Percentiles rank a stretch among this genome's conserved stretches.
Conservation (phyloP, 768 basidiomycete species). For the Suillus lakei region DNA sequence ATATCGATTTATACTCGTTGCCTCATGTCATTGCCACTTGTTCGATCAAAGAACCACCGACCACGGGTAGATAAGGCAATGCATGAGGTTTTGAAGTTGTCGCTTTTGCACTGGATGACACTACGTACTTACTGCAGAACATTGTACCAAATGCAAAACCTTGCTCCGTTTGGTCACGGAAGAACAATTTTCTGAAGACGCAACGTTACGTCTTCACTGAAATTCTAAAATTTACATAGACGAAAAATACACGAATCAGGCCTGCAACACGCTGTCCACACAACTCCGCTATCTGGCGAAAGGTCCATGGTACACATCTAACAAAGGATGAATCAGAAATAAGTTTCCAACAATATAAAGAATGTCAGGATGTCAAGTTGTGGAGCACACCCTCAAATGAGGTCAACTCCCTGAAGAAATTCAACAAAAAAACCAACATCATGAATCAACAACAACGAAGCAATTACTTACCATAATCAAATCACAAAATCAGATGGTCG, state of each 20-base stretch:
- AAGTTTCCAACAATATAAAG: neutral
- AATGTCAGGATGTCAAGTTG: constrained; percentile 58
- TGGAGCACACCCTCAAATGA: constrained; percentile 71
- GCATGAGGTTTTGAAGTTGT: too few relatives aligned
- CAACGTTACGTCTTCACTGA: neutral
- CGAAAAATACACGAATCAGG: neutral
- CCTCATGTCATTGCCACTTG: constrained; percentile 4
- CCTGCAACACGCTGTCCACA: neutral
- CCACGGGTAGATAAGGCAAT: neutral
- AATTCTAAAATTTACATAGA: neutral
- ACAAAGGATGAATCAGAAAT: constrained; percentile 16
- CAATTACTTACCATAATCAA: constrained; percentile 27
- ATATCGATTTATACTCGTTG: neutral
- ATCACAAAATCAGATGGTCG: constrained; percentile 27
- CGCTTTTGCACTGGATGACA: neutral
- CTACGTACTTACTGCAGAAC: neutral
- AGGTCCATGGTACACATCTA: constrained; percentile 1
- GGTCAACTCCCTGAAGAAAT: constrained; percentile 95
- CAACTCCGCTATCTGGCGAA: neutral
- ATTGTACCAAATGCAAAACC: neutral
- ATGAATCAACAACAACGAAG: constrained; percentile 38
- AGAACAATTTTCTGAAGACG: neutral
- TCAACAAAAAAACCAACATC: constrained; percentile 67
- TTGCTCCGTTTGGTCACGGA: neutral
- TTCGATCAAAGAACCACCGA: neutral